A percentile compares a stretch with the other conserved stretches of the same genome.
Conservation (phyloP, 129 eudicot genomes). For the Mikania micrantha region DNA sequence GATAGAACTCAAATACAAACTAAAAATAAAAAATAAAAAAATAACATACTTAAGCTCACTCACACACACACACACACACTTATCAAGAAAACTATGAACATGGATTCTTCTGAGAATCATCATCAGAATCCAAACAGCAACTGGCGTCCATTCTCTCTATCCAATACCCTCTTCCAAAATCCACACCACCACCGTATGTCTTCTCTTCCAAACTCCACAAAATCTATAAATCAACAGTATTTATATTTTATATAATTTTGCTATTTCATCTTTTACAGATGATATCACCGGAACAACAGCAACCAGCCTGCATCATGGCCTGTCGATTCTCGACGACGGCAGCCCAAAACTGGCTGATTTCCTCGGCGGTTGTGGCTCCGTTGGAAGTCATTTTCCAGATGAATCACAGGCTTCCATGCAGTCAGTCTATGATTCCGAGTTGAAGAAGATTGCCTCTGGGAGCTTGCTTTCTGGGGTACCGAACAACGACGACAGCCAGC, state of each 20-base stretch:
- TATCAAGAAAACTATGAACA: constrained; percentile 14
- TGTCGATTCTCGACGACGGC: constrained; percentile 23
- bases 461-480: constrained; percentile 41
- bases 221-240: no score
- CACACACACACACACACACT: constrained; percentile 13
- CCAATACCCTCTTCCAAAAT: no score
- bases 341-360: constrained; percentile 80
- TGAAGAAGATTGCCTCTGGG: constrained; percentile 41
- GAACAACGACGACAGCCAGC: constrained; percentile 12
- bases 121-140: constrained; percentile 26
- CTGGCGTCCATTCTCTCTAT: constrained; percentile 75
- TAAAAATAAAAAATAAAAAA: no score
- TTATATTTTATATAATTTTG: no score
- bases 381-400: constrained; percentile 25
- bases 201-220: no score
- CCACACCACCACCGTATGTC: no score
- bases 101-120: constrained; percentile 37
- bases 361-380: constrained; percentile 37
- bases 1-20: no score
- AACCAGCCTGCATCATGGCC: constrained; percentile 7
- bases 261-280: constrained; percentile 12
- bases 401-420: no score
- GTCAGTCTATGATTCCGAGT: constrained; percentile 35
- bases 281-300: constrained; percentile 14
- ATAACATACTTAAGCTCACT: no score